phyloP scores from a whole-genome alignment of 2,329 filamentous ascomycete genomes.

The Leptographium lundbergii region DNA sequence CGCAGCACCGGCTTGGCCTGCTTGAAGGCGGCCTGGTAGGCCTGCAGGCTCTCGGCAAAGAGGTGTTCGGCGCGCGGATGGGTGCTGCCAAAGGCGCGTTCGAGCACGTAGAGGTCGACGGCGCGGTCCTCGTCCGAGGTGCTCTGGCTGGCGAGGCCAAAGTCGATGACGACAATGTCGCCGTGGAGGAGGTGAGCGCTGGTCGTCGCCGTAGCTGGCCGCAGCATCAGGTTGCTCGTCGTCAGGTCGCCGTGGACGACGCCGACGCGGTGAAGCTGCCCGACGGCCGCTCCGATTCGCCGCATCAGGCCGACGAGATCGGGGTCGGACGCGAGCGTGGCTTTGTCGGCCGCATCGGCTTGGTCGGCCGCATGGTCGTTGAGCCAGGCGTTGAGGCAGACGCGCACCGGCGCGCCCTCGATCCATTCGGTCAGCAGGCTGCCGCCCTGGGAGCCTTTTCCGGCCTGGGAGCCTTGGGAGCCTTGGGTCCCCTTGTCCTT shows the following conservation, averaged over 20 bases:
- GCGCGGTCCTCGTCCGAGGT: slow-evolving; percentile 82
- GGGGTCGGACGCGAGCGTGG: slow-evolving; percentile 15
- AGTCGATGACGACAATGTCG: slow-evolving; percentile 84
- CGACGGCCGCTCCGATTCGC: slow-evolving; percentile 59
- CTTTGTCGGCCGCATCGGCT: neutral
- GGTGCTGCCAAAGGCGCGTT: slow-evolving; percentile 87
- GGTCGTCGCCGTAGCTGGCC: slow-evolving; percentile 23
- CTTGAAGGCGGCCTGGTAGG: slow-evolving; percentile 64
- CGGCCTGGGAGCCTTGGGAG: no score
- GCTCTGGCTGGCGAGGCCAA: slow-evolving; percentile 76
- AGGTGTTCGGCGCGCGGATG: slow-evolving; percentile 74
- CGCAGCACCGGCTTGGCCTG: slow-evolving; percentile 62
- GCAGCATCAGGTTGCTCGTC: slow-evolving; percentile 90
- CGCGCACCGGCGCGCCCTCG: slow-evolving; percentile 56
- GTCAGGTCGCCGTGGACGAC: slow-evolving; percentile 93
- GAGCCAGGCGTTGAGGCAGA: slow-evolving; percentile 57
- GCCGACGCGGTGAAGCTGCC: slow-evolving; percentile 67
- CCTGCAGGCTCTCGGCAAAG: slow-evolving; percentile 60
- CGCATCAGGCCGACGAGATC: slow-evolving; percentile 51
- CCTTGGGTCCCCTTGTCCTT: neutral
- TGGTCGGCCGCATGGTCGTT: slow-evolving; percentile 29
- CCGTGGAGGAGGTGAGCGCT: slow-evolving; percentile 36
- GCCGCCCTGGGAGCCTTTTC: slow-evolving; percentile 4
- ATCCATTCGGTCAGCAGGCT: slow-evolving; percentile 75
- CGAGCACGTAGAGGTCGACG: slow-evolving; percentile 90